These are phyloP conservation scores for Parafenestella ontariensis DNA, from an alignment of 2,329 filamentous ascomycete genomes.

Conservation along the genomic window DNA sequence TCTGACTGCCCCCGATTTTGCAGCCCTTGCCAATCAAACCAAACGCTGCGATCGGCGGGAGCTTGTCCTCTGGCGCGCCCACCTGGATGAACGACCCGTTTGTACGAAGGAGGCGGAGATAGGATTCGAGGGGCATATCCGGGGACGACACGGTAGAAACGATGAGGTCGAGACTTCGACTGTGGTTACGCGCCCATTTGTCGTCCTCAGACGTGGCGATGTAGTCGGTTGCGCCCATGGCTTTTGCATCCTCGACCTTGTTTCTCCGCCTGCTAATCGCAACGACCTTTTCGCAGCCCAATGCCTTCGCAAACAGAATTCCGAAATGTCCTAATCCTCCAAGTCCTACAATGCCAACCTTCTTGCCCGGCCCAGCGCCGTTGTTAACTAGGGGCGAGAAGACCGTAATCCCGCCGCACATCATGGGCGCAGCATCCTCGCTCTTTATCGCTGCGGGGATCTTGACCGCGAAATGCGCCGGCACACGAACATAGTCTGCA, in stretches of 20 bases:
- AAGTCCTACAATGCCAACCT: slow-evolving; percentile 74
- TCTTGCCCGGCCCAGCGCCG: slow-evolving; percentile 72
- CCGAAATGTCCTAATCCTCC: slow-evolving; percentile 79
- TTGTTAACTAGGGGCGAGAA: slow-evolving; percentile 73
- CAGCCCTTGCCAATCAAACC: slow-evolving; percentile 64
- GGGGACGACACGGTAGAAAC: slow-evolving; percentile 64
- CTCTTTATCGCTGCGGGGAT: slow-evolving; percentile 60
- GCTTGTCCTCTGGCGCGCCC: slow-evolving; percentile 67
- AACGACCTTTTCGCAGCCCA: slow-evolving; percentile 72
- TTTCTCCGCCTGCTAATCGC: slow-evolving; percentile 66
- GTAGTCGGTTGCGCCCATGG: slow-evolving; percentile 71
- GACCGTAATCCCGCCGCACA: slow-evolving; percentile 79
- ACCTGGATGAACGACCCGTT: slow-evolving; percentile 72
- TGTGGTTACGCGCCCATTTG: slow-evolving; percentile 66
- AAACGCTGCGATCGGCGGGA: slow-evolving; percentile 64
- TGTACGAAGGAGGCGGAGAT: slow-evolving; percentile 66
- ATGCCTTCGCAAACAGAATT: slow-evolving; percentile 72
- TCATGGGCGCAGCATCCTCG: slow-evolving; percentile 69
- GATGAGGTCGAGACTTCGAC: slow-evolving; percentile 66
- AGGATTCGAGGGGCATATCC: slow-evolving; percentile 69
- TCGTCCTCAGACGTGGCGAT: slow-evolving; percentile 53
- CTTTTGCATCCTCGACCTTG: slow-evolving; percentile 67
- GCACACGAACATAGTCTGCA: slow-evolving; percentile 62
- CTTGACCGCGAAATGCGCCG: slow-evolving; percentile 65
- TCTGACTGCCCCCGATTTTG: slow-evolving; percentile 53